Evolutionary conservation across 768 basidiomycete species (phyloP).

Genomic region (Pholiota molesta): DNA sequence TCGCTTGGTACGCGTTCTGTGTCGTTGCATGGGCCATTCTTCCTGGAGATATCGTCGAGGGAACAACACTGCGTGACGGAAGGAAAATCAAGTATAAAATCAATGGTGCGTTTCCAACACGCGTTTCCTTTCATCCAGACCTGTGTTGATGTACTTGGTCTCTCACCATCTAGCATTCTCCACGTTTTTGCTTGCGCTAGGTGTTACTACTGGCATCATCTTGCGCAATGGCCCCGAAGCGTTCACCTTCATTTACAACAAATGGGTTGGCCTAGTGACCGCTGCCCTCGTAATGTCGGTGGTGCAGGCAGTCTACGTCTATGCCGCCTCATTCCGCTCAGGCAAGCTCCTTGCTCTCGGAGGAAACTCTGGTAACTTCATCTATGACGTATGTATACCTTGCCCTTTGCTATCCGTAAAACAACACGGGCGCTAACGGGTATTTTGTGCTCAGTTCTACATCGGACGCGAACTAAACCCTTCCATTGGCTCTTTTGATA

Average conservation of each 20-base stretch:
- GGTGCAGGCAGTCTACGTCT: slow-evolving; percentile 72
- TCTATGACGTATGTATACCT: slow-evolving; percentile 82
- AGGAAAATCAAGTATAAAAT: slow-evolving; percentile 86
- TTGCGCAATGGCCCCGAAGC: slow-evolving; percentile 73
- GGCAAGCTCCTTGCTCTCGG: slow-evolving; percentile 84
- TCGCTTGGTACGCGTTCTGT: slow-evolving; percentile 91
- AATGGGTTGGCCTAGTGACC: slow-evolving; percentile 88
- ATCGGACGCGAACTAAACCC: slow-evolving; percentile 97
- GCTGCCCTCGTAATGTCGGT: slow-evolving; percentile 80
- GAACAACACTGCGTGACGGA: slow-evolving; percentile 74
- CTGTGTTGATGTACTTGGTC: neutral
- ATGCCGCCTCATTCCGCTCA: slow-evolving; percentile 66
- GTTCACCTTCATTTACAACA: slow-evolving; percentile 90
- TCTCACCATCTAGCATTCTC: slow-evolving; percentile 69
- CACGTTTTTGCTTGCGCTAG: slow-evolving; percentile 82
- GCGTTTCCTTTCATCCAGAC: slow-evolving; percentile 5
- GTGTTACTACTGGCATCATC: slow-evolving; percentile 70
- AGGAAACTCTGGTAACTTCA: slow-evolving; percentile 85
- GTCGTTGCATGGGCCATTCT: slow-evolving; percentile 80
- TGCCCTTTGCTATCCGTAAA: neutral
- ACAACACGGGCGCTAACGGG: neutral
- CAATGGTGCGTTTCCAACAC: slow-evolving; percentile 65
- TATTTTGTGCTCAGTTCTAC: slow-evolving; percentile 63
- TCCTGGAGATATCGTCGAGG: slow-evolving; percentile 74
- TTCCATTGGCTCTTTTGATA: slow-evolving; percentile 68